Evolutionary conservation across 805 yeast species (phyloP), one percentile per base, ranked within the genome.

Genomic region (Hanseniaspora meyeri): DNA sequence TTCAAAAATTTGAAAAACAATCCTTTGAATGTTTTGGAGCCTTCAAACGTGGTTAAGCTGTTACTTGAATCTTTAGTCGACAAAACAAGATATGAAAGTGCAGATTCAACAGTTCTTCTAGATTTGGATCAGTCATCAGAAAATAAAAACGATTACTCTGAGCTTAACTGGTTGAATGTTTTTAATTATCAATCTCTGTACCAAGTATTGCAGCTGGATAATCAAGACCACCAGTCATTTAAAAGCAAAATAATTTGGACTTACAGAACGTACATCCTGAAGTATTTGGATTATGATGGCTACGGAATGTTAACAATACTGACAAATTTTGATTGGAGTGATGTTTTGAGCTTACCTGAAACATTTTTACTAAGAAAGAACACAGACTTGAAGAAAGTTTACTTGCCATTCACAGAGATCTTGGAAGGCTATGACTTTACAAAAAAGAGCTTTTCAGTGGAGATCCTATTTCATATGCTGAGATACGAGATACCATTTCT

Each of bases 161-260:
- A 53, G 10, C n/a, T 53, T 10, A 53, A 46, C 16, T 53, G 57
- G 57, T 43, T 53, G 4, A 53, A 46, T 20, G 38, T 53, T 24
- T 8, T 31, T 9, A 32, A 38, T 14, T 34, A 20, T 39, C 57
- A 46, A 11, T 37, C 40, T n/a, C 29, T 53, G 20, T 17, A n/a
- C 7, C 51, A 53, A 20, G 47, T 46, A 19, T 20, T 53, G 17
- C 57, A 53, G 24, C 51, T 38, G 40, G 49, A 53, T 11, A 38
- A 53, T 29, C 43, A 39, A 32, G 40, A 53, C 9, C 50, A 46
- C 17, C 14, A 19, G 14, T 24, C 46, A 10, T 53, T 53, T n/a
- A 53, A 39, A 32, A 31, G 40, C 11, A 53, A 39, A 17, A 7
- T 53, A 2, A 46, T 46, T 19, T 53, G 57, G 57, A 42, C 31